Percentiles rank a stretch among this genome's conserved stretches.
Evolutionary conservation across 768 basidiomycete genomes (phyloP).

Genomic region (Suillus placidus): DNA sequence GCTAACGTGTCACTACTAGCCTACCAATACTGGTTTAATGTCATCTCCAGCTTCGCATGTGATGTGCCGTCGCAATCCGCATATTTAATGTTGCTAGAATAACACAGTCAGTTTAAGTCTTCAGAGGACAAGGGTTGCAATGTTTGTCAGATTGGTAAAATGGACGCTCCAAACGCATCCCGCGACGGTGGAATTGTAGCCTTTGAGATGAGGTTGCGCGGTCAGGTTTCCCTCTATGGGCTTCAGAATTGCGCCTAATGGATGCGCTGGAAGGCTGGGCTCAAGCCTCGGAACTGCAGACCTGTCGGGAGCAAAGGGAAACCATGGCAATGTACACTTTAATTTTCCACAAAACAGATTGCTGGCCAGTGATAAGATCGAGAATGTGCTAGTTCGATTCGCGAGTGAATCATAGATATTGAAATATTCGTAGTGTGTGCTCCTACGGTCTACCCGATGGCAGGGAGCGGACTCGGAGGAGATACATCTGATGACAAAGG

Average conservation of each 20-base stretch:
- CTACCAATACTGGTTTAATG: not conserved
- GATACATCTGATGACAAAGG: not conserved
- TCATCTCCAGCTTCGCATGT: not conserved
- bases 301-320: not conserved
- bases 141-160: not conserved
- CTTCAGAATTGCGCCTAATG: no score
- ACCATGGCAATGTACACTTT: not conserved
- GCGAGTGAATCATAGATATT: not conserved
- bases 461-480: not conserved
- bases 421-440: not conserved
- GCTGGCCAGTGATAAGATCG: not conserved
- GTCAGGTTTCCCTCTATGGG: not conserved
- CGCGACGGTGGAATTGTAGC: not conserved
- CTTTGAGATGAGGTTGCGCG: not conserved
- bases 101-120: not conserved
- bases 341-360: not conserved
- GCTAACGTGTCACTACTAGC: not conserved
- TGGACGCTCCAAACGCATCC: not conserved
- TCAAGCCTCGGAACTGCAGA: not conserved
- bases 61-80: not conserved
- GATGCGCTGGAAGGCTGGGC: not conserved
- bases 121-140: not conserved
- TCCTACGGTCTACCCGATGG: not conserved
- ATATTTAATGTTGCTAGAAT: not conserved
- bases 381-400: not conserved